Conservation (phyloP, 371 early-diverging fungal genomes). For the Mucor lusitanicus region DNA sequence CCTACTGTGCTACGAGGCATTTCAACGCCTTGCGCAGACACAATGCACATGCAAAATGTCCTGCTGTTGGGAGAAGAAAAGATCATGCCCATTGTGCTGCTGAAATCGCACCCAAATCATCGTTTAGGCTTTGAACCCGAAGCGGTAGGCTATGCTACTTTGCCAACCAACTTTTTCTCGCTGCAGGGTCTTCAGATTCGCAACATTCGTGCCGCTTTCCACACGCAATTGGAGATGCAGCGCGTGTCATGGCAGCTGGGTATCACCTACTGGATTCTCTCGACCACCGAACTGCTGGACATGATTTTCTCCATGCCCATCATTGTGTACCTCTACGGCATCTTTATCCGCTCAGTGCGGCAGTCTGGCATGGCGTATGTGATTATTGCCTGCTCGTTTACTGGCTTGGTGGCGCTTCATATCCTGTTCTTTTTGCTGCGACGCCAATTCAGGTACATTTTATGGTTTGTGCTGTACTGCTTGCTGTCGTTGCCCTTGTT, state of each 20-base stretch:
- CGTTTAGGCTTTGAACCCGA: conserved; percentile 52
- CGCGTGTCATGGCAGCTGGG: conserved; percentile 41
- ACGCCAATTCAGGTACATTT: conserved; percentile 46
- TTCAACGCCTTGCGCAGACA: conserved; percentile 34
- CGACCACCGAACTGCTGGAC: conserved; percentile 41
- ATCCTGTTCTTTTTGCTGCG: conserved; percentile 45
- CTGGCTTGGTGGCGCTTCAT: conserved; percentile 31
- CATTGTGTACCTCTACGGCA: conserved; percentile 40
- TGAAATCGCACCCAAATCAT: conserved; percentile 44
- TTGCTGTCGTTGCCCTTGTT: conserved; percentile 42
- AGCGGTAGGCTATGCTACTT: conserved; percentile 42
- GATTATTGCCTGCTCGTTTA: conserved; percentile 40
- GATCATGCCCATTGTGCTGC: conserved; percentile 35
- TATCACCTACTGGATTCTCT: conserved; percentile 41
- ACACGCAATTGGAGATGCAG: conserved; percentile 45
- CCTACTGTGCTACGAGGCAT: conserved; percentile 49
- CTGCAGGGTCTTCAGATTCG: conserved; percentile 45
- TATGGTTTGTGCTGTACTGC: conserved; percentile 48
- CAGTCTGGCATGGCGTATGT: conserved; percentile 28
- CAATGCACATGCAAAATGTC: conserved; percentile 50
- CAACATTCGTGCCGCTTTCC: conserved; percentile 37
- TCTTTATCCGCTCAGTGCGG: conserved; percentile 36
- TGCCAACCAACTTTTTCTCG: conserved; percentile 43
- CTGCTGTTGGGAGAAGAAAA: conserved; percentile 51
- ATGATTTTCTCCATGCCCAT: conserved; percentile 46